Conservation (phyloP, 148 eudicot species). For the Agrostemma githago region DNA sequence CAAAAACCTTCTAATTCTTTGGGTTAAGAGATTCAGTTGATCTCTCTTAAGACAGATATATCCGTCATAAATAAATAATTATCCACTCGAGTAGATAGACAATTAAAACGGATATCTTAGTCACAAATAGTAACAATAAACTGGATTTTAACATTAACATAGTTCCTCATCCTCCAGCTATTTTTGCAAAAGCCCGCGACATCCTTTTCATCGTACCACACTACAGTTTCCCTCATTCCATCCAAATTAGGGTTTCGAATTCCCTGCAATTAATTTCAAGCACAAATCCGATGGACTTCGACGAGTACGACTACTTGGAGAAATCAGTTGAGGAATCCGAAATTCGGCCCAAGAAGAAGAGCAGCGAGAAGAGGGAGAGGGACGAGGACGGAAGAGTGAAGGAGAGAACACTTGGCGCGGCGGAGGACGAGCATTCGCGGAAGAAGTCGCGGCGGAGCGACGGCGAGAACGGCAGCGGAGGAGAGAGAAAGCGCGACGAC, state of each 20-base stretch:
- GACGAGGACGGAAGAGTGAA: constrained; percentile 17
- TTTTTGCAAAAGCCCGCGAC: neutral
- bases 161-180: too few species aligned
- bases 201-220: neutral
- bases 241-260: constrained; percentile 23
- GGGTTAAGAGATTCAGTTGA: too few species aligned
- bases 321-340: constrained; percentile 57
- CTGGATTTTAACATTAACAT: too few species aligned
- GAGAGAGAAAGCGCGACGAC: constrained; percentile 26
- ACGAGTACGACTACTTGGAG: constrained; percentile 94
- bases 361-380: constrained; percentile 42
- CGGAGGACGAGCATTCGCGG: constrained; percentile 29
- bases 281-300: constrained; percentile 59
- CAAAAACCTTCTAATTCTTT: too few species aligned
- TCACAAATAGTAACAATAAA: too few species aligned
- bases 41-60: too few species aligned
- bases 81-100: too few species aligned
- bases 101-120: too few species aligned
- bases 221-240: neutral
- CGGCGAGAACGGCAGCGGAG: constrained; percentile 30
- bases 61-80: too few species aligned
- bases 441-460: constrained; percentile 43
- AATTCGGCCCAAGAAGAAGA: constrained; percentile 30
- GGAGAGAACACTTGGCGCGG: constrained; percentile 19
- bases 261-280: neutral